phyloP scores from a whole-genome alignment of 2,329 filamentous ascomycete genomes.

The Hypomyces rosellus region DNA sequence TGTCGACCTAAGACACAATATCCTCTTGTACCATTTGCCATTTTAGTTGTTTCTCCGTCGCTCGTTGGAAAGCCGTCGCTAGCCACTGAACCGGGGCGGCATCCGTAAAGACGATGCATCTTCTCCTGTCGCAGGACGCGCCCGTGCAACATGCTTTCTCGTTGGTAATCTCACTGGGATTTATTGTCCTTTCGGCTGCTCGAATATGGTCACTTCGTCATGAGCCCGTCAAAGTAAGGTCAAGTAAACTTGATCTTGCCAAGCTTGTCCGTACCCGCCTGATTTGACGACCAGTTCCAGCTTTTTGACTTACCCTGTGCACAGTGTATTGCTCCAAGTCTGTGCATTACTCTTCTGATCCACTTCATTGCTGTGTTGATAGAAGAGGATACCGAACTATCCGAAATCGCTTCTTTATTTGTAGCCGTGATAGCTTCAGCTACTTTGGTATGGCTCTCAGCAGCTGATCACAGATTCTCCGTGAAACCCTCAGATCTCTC shows the following conservation, averaged over 20 bases:
- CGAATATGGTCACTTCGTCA: constrained; percentile 2
- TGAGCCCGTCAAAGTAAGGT: constrained; percentile 2
- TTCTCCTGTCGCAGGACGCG: no score
- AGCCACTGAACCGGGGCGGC: no score
- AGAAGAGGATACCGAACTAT: not conserved
- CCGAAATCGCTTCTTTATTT: not conserved
- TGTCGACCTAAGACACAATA: no score
- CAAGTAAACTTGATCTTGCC: constrained; percentile 1
- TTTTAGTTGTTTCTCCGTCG: no score
- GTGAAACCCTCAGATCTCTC: constrained; percentile 2
- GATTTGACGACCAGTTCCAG: not conserved
- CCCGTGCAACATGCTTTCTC: not conserved
- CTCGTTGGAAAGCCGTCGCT: no score
- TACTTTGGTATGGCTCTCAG: constrained; percentile 1
- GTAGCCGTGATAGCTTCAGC: not conserved
- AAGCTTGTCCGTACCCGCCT: constrained; percentile 2
- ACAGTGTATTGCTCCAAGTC: constrained; percentile 3
- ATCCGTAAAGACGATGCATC: no score
- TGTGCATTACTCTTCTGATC: not conserved
- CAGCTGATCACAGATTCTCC: constrained; percentile 6
- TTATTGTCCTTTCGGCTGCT: not conserved
- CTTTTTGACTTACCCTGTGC: no score
- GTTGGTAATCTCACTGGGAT: constrained; percentile 1
- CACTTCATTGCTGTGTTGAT: not conserved
- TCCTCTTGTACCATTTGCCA: no score